phyloP scores from a whole-genome alignment of 768 basidiomycete genomes.

The Cystofilobasidium capitatum region DNA sequence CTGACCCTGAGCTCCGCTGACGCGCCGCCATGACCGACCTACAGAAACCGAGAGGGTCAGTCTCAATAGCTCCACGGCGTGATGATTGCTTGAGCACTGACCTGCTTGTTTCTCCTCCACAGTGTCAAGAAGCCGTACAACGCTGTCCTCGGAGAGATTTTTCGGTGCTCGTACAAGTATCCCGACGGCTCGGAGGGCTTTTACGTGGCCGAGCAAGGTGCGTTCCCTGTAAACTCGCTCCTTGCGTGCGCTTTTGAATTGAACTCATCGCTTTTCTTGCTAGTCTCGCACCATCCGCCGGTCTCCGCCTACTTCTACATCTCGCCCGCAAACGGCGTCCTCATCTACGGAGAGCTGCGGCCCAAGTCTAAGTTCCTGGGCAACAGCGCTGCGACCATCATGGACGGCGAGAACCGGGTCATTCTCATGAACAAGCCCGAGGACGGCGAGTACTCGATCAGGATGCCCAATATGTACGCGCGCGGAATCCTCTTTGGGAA shows the following conservation, averaged over 20 bases:
- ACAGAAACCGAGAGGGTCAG: slow-evolving; percentile 69
- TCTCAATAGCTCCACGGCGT: background rate
- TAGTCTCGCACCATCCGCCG: slow-evolving; percentile 91
- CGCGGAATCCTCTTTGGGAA: slow-evolving; percentile 48
- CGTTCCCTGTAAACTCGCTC: slow-evolving; percentile 20
- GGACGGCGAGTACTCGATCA: slow-evolving; percentile 79
- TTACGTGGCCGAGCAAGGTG: slow-evolving; percentile 93
- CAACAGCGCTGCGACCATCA: slow-evolving; percentile 87
- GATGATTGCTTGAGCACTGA: background rate
- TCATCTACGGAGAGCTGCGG: slow-evolving; percentile 81
- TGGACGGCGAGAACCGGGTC: slow-evolving; percentile 93
- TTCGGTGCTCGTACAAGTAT: slow-evolving; percentile 91
- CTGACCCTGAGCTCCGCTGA: background rate
- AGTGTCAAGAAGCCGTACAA: slow-evolving; percentile 99
- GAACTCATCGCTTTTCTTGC: background rate
- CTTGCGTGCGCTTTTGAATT: background rate
- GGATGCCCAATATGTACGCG: slow-evolving; percentile 85
- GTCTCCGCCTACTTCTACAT: slow-evolving; percentile 85
- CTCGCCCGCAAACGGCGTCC: slow-evolving; percentile 76
- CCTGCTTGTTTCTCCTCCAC: slow-evolving; percentile 1
- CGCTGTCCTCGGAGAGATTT: slow-evolving; percentile 93
- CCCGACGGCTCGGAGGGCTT: slow-evolving; percentile 83
- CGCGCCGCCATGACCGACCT: background rate
- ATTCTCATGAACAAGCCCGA: slow-evolving; percentile 69
- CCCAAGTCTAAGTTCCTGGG: slow-evolving; percentile 95